Percentiles rank a stretch among this genome's conserved stretches.
Evolutionary conservation across 148 eudicot species (phyloP).

Genomic region (Diospyros lotus): DNA sequence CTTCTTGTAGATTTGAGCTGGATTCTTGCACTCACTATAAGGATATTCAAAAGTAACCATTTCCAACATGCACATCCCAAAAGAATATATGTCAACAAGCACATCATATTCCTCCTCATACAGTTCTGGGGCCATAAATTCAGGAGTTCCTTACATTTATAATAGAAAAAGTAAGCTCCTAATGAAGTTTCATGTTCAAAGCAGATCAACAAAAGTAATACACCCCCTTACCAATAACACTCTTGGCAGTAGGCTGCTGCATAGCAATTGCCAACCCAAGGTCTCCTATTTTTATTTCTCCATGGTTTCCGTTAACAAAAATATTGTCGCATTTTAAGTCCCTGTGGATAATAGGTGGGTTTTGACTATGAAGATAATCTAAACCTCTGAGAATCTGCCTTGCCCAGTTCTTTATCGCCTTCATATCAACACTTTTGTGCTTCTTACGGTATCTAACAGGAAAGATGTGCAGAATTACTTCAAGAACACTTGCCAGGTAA

Average conservation of each 20-base stretch:
- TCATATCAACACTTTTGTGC: constrained; percentile 82
- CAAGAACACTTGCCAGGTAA: background rate
- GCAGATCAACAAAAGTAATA: background rate
- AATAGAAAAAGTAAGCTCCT: constrained; percentile 12
- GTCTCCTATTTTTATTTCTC: constrained; percentile 92
- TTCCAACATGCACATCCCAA: constrained; percentile 94
- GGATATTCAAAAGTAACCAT: constrained; percentile 86
- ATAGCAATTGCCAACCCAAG: constrained; percentile 81
- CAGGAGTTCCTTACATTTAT: constrained; percentile 60
- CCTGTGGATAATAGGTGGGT: constrained; percentile 74
- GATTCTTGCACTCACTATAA: constrained; percentile 78
- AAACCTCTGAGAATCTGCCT: constrained; percentile 84
- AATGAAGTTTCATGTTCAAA: background rate
- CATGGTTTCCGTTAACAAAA: constrained; percentile 80
- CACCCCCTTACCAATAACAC: constrained; percentile 62
- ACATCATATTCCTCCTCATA: constrained; percentile 89
- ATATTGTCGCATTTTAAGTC: constrained; percentile 94
- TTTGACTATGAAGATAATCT: constrained; percentile 76
- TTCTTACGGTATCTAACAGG: constrained; percentile 59
- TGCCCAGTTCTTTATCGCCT: constrained; percentile 92
- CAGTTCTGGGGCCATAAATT: constrained; percentile 96
- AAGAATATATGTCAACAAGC: constrained; percentile 83
- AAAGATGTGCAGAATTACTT: constrained; percentile 14
- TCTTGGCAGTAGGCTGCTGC: constrained; percentile 68
- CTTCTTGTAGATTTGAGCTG: constrained; percentile 82